Conservation (phyloP, 2,329 filamentous ascomycete genomes). For the Talaromyces sp. region DNA sequence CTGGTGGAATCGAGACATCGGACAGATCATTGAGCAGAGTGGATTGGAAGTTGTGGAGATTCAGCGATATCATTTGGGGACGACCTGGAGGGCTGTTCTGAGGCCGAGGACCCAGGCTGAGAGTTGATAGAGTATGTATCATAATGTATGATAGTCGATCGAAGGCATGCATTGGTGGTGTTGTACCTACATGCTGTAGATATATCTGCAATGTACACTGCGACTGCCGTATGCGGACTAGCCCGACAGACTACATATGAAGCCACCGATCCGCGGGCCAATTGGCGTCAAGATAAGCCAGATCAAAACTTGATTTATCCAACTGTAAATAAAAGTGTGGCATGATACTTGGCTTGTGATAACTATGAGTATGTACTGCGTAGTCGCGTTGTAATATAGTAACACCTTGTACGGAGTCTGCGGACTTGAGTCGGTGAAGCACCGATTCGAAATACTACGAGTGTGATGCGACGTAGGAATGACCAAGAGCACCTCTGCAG, state of each 20-base stretch:
- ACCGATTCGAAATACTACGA: background rate
- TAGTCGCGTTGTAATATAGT: too few relatives aligned
- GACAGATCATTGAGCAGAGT: conserved; percentile 45
- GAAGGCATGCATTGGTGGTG: background rate
- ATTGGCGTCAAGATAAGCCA: background rate
- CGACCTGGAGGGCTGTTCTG: conserved; percentile 46
- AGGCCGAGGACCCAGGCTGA: conserved; percentile 24
- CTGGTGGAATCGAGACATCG: conserved; percentile 54
- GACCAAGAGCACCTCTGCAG: background rate
- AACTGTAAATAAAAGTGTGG: background rate
- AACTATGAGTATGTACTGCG: too few relatives aligned
- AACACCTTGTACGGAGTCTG: too few relatives aligned
- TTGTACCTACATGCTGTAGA: background rate
- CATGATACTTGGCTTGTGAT: background rate
- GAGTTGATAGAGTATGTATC: background rate
- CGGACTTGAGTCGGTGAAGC: background rate
- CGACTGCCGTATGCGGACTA: background rate
- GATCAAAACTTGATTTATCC: conserved; percentile 3
- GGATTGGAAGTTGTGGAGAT: conserved; percentile 47
- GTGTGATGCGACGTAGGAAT: background rate
- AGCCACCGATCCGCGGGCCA: background rate
- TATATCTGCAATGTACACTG: background rate
- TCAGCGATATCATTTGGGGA: conserved; percentile 48
- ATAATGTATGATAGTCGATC: background rate
- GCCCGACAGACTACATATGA: background rate